Percentiles rank a stretch among this genome's conserved stretches.
Conservation (phyloP, 1,284 basidiomycete genomes). For the Cutaneotrichosporon arboriforme region DNA sequence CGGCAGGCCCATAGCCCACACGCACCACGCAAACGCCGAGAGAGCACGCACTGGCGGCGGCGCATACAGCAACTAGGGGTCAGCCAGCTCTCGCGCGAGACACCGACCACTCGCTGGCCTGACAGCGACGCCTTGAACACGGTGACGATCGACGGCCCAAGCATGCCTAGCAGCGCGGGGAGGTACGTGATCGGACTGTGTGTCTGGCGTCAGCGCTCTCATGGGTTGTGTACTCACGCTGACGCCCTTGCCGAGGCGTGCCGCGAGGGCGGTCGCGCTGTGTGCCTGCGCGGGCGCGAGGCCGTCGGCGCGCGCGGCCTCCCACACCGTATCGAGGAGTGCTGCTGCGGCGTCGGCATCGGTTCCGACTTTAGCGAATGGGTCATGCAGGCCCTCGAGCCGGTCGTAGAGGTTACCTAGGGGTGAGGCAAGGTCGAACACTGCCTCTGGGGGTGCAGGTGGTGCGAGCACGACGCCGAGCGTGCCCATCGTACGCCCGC, state of each 20-base stretch:
- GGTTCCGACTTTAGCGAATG: conserved; percentile 2
- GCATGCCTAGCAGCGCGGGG: conserved; percentile 29
- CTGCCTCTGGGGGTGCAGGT: conserved; percentile 12
- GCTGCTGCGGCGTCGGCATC: conserved; percentile 2
- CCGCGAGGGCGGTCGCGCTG: conserved; percentile 8
- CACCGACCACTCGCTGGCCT: conserved; percentile 37
- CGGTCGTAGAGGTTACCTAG: conserved; percentile 30
- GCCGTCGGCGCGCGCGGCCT: background rate
- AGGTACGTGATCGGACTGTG: conserved; percentile 35
- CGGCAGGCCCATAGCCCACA: conserved; percentile 37
- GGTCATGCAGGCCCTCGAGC: conserved; percentile 24
- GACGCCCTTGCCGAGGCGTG: conserved; percentile 2
- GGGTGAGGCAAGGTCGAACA: conserved; percentile 23
- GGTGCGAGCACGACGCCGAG: conserved; percentile 34
- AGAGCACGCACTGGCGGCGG: conserved; percentile 38
- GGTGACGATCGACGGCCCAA: conserved; percentile 36
- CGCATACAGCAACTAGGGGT: conserved; percentile 39
- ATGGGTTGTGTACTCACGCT: conserved; percentile 1
- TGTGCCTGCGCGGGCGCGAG: conserved; percentile 2
- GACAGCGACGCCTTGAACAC: conserved; percentile 39
- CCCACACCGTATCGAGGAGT: conserved; percentile 21
- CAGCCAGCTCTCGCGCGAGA: background rate
- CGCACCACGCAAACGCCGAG: conserved; percentile 38
- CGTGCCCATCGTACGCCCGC: conserved; percentile 41
- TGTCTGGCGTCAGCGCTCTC: conserved; percentile 12